Conservation (phyloP, 257 asterid genomes). For the Jaltomata sinuosa region DNA sequence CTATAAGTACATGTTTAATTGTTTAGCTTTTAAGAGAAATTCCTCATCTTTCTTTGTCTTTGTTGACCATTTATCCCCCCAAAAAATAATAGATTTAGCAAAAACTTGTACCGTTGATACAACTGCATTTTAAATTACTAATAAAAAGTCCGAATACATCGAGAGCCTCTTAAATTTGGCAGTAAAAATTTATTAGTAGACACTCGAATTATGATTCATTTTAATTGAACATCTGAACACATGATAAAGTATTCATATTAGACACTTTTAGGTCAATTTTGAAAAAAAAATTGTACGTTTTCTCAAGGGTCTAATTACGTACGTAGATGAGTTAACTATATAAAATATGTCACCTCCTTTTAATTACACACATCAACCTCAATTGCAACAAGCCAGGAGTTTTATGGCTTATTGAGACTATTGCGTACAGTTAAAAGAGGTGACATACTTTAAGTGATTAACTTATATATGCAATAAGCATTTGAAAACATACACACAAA, state of each 20-base stretch:
- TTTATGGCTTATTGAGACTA: not conserved
- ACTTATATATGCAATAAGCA: not conserved
- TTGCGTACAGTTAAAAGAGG: not conserved
- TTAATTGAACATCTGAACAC: not conserved
- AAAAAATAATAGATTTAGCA: not conserved
- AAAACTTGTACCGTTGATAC: not conserved
- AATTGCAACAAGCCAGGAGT: not conserved
- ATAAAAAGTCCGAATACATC: not conserved
- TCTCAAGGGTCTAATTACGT: not conserved
- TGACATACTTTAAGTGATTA: not conserved
- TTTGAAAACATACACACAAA: not conserved
- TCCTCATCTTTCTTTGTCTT: not conserved
- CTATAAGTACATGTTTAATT: not conserved
- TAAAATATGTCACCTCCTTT: not conserved
- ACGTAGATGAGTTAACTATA: not conserved
- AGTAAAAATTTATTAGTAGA: not conserved
- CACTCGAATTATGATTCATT: fast-evolving
- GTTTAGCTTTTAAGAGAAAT: not conserved
- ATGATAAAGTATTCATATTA: not conserved
- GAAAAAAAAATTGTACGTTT: fast-evolving
- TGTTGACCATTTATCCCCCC: not conserved
- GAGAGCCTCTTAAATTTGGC: too few relatives aligned
- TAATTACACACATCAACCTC: not conserved
- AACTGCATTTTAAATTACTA: too few relatives aligned
- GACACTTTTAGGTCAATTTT: not conserved